Evolutionary conservation across 2,329 filamentous ascomycete species (phyloP).

Genomic region (Pleurostoma richardsiae): DNA sequence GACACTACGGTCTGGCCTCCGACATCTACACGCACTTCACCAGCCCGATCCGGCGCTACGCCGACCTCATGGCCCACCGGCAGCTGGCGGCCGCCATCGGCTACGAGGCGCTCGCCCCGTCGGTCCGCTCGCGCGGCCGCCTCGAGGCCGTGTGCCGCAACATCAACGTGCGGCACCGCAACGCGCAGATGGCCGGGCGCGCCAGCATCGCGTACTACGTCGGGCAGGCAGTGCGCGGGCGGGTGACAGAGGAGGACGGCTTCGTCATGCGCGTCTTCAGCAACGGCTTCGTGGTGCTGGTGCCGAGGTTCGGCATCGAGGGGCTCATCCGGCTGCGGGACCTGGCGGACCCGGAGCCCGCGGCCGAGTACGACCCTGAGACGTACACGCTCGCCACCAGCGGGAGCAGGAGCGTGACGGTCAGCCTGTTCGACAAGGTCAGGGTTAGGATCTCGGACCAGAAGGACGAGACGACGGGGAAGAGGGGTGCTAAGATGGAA

Average conservation of each 20-base stretch:
- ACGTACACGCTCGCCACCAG: slow-evolving; percentile 68
- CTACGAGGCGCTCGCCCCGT: slow-evolving; percentile 81
- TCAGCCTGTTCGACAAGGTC: slow-evolving; percentile 92
- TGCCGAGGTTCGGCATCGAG: slow-evolving; percentile 93
- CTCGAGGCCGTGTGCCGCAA: slow-evolving; percentile 95
- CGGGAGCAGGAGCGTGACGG: slow-evolving; percentile 48
- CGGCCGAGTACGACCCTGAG: slow-evolving; percentile 80
- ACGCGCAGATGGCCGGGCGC: slow-evolving; percentile 90
- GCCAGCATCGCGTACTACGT: slow-evolving; percentile 98
- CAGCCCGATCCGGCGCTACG: slow-evolving; percentile 92
- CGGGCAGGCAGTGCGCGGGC: slow-evolving; percentile 84
- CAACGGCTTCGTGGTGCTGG: slow-evolving; percentile 95
- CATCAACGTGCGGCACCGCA: slow-evolving; percentile 95
- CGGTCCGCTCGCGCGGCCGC: slow-evolving; percentile 73
- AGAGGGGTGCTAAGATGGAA: slow-evolving; percentile 82
- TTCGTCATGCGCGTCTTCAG: slow-evolving; percentile 97
- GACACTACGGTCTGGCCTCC: slow-evolving; percentile 92
- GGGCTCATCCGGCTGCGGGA: slow-evolving; percentile 83
- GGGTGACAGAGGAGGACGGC: slow-evolving; percentile 74
- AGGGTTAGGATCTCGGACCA: slow-evolving; percentile 85
- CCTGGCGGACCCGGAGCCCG: slow-evolving; percentile 70
- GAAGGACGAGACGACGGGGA: slow-evolving; percentile 92
- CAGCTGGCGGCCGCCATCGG: slow-evolving; percentile 94
- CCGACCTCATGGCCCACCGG: slow-evolving; percentile 89
- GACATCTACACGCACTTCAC: slow-evolving; percentile 99